A percentile compares a stretch with the other conserved stretches of the same genome.
phyloP scores from a whole-genome alignment of 805 yeast genomes.

The Starmera caribaea region DNA sequence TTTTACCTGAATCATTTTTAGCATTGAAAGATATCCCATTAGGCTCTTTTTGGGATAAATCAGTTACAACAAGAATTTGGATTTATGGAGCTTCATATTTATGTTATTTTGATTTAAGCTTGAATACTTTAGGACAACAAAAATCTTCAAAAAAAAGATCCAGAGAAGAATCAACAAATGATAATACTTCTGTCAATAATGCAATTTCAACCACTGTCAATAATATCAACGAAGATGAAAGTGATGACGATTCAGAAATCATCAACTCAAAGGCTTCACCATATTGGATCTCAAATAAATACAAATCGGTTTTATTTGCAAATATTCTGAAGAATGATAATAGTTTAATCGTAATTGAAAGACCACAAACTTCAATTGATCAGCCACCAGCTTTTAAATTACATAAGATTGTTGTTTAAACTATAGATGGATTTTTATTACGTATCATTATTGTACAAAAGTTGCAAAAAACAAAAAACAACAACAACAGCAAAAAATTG shows the following conservation, averaged over 20 bases:
- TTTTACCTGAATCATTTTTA: slow-evolving; percentile 56
- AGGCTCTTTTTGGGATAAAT: slow-evolving; percentile 51
- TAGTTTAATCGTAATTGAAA: slow-evolving; percentile 67
- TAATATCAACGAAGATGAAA: slow-evolving; percentile 19
- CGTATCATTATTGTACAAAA: neutral
- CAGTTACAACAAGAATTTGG: slow-evolving; percentile 48
- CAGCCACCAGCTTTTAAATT: slow-evolving; percentile 57
- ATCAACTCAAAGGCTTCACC: slow-evolving; percentile 26
- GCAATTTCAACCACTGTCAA: slow-evolving; percentile 11
- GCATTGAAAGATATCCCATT: slow-evolving; percentile 49
- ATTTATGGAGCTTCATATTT: slow-evolving; percentile 84
- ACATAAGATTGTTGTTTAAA: slow-evolving; percentile 30
- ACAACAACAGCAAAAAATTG: neutral
- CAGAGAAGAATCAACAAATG: slow-evolving; percentile 27
- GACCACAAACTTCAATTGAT: slow-evolving; percentile 52
- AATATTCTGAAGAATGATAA: slow-evolving; percentile 37
- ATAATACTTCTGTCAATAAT: slow-evolving; percentile 20
- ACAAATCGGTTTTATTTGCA: slow-evolving; percentile 60
- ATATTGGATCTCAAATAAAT: slow-evolving; percentile 71
- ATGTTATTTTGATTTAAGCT: slow-evolving; percentile 56
- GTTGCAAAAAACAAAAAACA: neutral
- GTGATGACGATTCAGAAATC: slow-evolving; percentile 14
- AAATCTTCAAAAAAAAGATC: slow-evolving; percentile 24
- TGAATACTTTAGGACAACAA: slow-evolving; percentile 37
- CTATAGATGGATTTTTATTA: neutral